Base-by-base conservation (phyloP, 1,284 basidiomycete genomes). In the Vanrija humicola region DNA sequence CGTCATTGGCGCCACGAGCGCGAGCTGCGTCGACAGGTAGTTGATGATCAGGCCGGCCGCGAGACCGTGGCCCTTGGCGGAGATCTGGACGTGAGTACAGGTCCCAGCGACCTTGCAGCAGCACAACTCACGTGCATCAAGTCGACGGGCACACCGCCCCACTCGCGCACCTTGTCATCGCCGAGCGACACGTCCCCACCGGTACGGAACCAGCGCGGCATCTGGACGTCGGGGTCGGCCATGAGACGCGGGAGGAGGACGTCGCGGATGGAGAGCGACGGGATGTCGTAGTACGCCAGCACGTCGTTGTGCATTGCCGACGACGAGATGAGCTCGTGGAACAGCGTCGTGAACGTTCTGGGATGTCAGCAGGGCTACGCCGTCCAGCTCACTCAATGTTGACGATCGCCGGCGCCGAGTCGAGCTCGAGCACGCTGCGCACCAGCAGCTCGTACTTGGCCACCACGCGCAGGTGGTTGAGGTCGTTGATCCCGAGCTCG, bases 281-380 rank as follows among this genome's bases (percentile, higher is more conserved):
- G 72, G 15, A 73, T 66, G 53, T 75, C 74, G 52, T 75, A 75
- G 59, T 66, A 75, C 16, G 73, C 67, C 15, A 68, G 58, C 9
- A 75, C 67, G 58, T 73, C 72, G 52, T 64, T 62, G 55, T 75
- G 74, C n/a, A 74, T 59, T 3, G 70, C 57, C 6, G 67, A 69
- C n/a, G 69, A 64, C 9, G 67, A 68, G 5, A 72, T 39, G 12
- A 74, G 61, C 8, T 68, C 59, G 0, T 67, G 64, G 65, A 74
- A 75, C n/a, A 75, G 66, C 3, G 69, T 64, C 2, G 74, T 72
- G 59, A 75, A 74, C 14, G 71, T 72, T 52, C 73, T 75, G 55
- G n/a, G 18, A 8, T 12, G 46, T 44, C 14, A 48, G 46, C 6
- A 9, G 34, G 14, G 29, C 19, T 3, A 5, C 9, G n/a, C n/a